Evolutionary conservation across 2,329 filamentous ascomycete genomes (phyloP), one percentile per base, ranked within the genome.

Genomic region (Rhynchosporium agropyri): DNA sequence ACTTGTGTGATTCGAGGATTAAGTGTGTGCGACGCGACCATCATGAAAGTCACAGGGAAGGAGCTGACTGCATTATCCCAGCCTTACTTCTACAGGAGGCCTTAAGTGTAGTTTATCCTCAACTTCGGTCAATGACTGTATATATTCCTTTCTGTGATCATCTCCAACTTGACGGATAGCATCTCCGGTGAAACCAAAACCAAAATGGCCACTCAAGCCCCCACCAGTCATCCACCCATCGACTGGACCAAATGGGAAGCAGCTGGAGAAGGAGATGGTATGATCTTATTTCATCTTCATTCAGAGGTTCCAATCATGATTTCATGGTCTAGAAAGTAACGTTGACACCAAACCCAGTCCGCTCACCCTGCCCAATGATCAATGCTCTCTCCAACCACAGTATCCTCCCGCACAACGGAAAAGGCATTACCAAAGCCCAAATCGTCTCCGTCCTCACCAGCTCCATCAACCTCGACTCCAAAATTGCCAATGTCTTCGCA

Each of bases 331-430:
- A 5, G 9, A 28, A 50, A 40, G 4, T 45, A 13, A 33, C 40
- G 4, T 50, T 54, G 51, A 40, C 40, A 12, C 13, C 20, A 20
- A 49, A 10, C 46, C 10, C 29, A 68, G 66, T 68, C 10, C 66
- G 64, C 40, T 68, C 66, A 28, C 66, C 66, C 31, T 68, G 66
- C 26, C 66, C 66, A 42, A 68, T 68, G 66, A 64, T 68, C 40
- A 68, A 68, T 28, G 63, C 66, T 28, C 63, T 68, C 56, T 62
- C 64, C 15, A 68, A 68, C 51, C 64, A 68, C 48, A 54, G 61
- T 20, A 62, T 68, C 13, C 66, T 68, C 29, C 66, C 66, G 1
- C 66, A 68, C 42, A 57, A 56, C 36, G 66, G 66, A 0, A 64
- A 64, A 46, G 48, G 38, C 2, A 65, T 68, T 31, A 66, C 62